A percentile compares a stretch with the other conserved stretches of the same genome.
Conservation (phyloP, 2,329 filamentous ascomycete genomes). For the Colletotrichum tofieldiae region DNA sequence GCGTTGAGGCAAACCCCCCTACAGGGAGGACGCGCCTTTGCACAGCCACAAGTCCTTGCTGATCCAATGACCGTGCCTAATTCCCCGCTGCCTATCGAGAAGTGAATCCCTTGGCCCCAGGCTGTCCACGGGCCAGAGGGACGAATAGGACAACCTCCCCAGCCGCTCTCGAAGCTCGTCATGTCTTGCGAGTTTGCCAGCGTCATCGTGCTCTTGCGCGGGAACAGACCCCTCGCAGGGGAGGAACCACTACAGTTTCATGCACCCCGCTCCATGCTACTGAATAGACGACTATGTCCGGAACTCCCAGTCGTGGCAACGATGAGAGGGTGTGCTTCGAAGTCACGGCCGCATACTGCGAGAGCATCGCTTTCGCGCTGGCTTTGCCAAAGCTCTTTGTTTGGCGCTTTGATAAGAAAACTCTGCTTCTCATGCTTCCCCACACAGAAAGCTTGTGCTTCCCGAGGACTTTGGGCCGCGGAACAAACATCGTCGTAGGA, state of each 20-base stretch:
- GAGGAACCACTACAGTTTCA: background rate
- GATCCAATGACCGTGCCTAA: too few relatives aligned
- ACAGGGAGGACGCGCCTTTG: background rate
- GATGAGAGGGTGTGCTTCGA: background rate
- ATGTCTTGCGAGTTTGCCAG: background rate
- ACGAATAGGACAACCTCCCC: background rate
- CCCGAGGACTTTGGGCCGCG: background rate
- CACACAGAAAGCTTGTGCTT: too few relatives aligned
- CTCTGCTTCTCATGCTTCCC: background rate
- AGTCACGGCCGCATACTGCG: background rate
- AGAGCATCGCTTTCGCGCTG: background rate
- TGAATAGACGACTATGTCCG: background rate
- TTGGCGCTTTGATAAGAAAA: background rate
- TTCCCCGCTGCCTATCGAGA: background rate
- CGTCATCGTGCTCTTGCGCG: background rate
- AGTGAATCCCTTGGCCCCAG: background rate
- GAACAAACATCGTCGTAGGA: background rate
- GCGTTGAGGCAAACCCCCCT: background rate
- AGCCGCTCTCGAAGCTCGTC: background rate
- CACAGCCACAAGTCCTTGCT: too few relatives aligned
- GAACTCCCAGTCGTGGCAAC: background rate
- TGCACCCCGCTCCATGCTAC: background rate
- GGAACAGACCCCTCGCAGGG: background rate
- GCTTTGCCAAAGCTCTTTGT: background rate
- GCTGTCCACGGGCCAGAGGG: background rate